Evolutionary conservation across 2,329 filamentous ascomycete species (phyloP), one percentile per base, ranked within the genome.

Genomic region (Coniochaeta sp.): DNA sequence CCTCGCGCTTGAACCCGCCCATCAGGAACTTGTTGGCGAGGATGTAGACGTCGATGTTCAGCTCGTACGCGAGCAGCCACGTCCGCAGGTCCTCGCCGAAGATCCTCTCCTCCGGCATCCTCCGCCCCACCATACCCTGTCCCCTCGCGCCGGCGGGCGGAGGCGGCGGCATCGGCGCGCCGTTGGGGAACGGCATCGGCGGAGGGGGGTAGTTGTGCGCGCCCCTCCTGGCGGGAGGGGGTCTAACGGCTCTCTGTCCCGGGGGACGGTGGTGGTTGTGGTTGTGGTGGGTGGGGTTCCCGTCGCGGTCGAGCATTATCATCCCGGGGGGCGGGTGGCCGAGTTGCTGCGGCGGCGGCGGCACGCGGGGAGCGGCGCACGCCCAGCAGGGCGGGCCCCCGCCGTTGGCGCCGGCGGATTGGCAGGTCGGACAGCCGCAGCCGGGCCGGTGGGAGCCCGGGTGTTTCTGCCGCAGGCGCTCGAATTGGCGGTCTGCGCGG

Each of bases 21-120:
- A 78, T 70, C 50, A 76, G 64, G 58, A 71, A 77, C 49, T 71
- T 70, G 56, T 75, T 67, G 7, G 74, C 74, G 50, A 72, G 71
- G 49, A 77, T 71, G 61, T 78, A 77, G 12, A 76, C 73, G 50
- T 76, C 71, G 12, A 78, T 57, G 57, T 71, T 71, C 31, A 77
- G 66, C 55, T 73, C 67, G 57, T 74, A 77, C 2, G 71, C 61
- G 47, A 75, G 62, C 3, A 75, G 65, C 73, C 74, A 78, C 4
- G 73, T 73, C 13, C 67, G 66, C 54, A 76, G 58, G 59, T 77
- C 74, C 56, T 75, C 70, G 28, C 66, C 66, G 6, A 65, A 62
- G 60, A 77, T 71, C 49, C 70, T 67, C 56, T 22, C 52, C 57
- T 26, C 57, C 57, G 54, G 56, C 60, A 10, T 52, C 46, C 45